Conservation (phyloP, 2,329 filamentous ascomycete species). For the Sporothrix dimorphospora region DNA sequence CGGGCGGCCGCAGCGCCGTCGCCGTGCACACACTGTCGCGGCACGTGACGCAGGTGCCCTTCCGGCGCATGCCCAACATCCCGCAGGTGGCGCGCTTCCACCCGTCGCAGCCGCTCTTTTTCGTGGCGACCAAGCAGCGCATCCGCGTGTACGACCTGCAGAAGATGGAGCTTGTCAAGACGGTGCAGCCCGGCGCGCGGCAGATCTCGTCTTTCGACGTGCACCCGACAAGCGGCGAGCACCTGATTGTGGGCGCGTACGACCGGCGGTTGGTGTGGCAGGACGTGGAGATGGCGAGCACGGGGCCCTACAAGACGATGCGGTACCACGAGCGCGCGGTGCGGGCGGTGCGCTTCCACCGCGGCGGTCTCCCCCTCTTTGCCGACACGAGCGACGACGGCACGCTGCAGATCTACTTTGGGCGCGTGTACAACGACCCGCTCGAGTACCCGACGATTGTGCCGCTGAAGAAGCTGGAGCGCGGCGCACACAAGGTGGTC, state of each 20-base stretch:
- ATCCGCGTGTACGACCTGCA: conserved; percentile 94
- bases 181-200: conserved; percentile 87
- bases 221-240: conserved; percentile 83
- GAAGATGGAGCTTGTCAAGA: conserved; percentile 88
- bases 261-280: conserved; percentile 95
- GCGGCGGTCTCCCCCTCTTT: conserved; percentile 77
- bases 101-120: conserved; percentile 88
- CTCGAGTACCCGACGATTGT: conserved; percentile 98
- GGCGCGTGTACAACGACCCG: conserved; percentile 89
- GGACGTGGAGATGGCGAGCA: conserved; percentile 86
- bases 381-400: conserved; percentile 96
- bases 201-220: conserved; percentile 94
- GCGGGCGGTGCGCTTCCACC: conserved; percentile 84
- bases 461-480: conserved; percentile 84
- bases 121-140: conserved; percentile 91
- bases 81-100: conserved; percentile 94
- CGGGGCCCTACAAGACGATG: conserved; percentile 88
- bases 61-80: conserved; percentile 74
- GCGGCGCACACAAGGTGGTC: conserved; percentile 76
- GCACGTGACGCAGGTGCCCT: conserved; percentile 92
- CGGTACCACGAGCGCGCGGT: conserved; percentile 94
- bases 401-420: conserved; percentile 93
- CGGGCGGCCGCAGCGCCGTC: conserved; percentile 76
- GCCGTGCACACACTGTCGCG: conserved; percentile 94
- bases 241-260: conserved; percentile 92